A percentile compares a stretch with the other conserved stretches of the same genome.
Conservation (phyloP, 73 alveolate species). For the Paramecium pentaurelia region DNA sequence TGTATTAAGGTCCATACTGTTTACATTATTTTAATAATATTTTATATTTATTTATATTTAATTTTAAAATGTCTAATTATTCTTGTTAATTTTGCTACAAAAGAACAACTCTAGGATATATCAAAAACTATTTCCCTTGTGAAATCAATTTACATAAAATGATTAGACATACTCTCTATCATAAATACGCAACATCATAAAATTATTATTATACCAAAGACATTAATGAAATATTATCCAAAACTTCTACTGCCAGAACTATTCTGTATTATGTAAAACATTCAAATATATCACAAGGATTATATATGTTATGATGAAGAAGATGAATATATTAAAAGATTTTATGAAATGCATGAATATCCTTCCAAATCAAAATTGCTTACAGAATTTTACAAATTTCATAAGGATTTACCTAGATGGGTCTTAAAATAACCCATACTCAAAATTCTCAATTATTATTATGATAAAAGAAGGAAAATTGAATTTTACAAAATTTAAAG, state of each 20-base stretch:
- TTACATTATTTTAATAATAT: neutral
- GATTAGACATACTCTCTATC: constrained; percentile 33
- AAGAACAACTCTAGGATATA: constrained; percentile 12
- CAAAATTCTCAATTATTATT: constrained; percentile 45
- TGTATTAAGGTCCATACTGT: constrained; percentile 11
- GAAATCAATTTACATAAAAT: neutral
- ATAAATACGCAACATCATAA: constrained; percentile 58
- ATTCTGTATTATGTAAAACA: constrained; percentile 42
- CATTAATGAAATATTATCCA: constrained; percentile 46
- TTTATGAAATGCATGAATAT: constrained; percentile 38
- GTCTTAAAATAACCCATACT: neutral
- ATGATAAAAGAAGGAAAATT: constrained; percentile 54
- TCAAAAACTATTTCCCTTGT: neutral
- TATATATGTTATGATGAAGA: constrained; percentile 42
- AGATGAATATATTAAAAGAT: constrained; percentile 54
- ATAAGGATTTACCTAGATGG: constrained; percentile 59
- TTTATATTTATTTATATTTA: neutral
- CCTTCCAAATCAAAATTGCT: constrained; percentile 26
- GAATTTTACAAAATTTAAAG: constrained; percentile 51
- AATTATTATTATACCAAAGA: constrained; percentile 58
- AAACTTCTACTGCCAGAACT: neutral
- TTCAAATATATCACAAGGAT: neutral
- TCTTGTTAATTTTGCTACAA: neutral
- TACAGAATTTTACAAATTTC: constrained; percentile 59
- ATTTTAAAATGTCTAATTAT: neutral